A percentile compares a stretch with the other conserved stretches of the same genome.
Conservation (phyloP, 108 stramenopile species). For the Stephanodiscus triporus region DNA sequence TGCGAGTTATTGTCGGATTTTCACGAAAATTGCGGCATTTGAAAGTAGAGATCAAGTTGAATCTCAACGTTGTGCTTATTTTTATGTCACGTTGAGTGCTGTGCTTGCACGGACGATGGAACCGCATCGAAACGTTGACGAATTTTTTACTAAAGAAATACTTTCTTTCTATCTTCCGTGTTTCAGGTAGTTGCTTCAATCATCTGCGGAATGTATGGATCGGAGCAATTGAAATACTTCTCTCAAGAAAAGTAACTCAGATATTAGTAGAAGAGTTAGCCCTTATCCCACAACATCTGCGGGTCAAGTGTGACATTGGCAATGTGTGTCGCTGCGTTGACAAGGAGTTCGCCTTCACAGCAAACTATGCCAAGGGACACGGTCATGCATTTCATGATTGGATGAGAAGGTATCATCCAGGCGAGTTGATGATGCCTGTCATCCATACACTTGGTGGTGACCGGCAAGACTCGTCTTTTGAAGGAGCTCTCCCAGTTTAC, state of each 20-base stretch:
- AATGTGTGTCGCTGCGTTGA: background rate
- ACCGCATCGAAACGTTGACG: background rate
- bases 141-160: constrained; percentile 3
- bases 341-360: background rate
- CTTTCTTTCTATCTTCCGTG: too few species aligned
- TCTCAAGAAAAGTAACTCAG: constrained; percentile 1
- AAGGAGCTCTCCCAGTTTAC: background rate
- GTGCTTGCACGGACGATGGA: background rate
- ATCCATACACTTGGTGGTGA: constrained; percentile 3
- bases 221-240: background rate
- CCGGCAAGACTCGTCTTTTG: constrained; percentile 3
- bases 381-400: constrained; percentile 3
- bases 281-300: constrained; percentile 3
- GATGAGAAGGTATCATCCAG: background rate
- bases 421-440: constrained; percentile 1
- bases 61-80: constrained; percentile 2
- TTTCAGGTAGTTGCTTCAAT: background rate
- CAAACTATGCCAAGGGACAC: constrained; percentile 4
- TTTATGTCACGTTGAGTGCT: background rate
- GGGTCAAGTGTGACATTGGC: background rate
- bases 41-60: background rate
- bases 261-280: background rate
- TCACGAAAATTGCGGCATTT: constrained; percentile 2
- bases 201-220: constrained; percentile 9
- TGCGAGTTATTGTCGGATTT: background rate